phyloP scores from a whole-genome alignment of 2,329 filamentous ascomycete species.

The Aurifilum marmelostoma region DNA sequence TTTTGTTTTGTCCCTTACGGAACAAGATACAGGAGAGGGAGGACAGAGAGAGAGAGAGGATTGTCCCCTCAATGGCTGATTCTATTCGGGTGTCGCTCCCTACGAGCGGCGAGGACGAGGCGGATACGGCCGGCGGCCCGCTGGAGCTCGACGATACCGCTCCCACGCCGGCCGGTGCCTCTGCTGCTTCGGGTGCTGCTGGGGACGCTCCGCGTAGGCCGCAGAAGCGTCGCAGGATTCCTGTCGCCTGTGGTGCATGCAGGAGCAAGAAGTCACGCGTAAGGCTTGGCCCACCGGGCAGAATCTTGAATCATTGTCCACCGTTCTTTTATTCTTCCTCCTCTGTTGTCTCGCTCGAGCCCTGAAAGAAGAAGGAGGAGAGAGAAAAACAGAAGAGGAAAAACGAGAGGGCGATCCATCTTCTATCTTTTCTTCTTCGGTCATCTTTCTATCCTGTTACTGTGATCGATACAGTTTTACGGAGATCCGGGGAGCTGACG shows the following conservation, averaged over 20 bases:
- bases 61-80: slow-evolving; percentile 11
- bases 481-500: slow-evolving; percentile 6
- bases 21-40: neutral
- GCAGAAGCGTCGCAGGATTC: slow-evolving; percentile 28
- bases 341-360: neutral
- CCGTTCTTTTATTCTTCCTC: neutral
- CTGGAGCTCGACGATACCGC: slow-evolving; percentile 9
- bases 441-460: neutral
- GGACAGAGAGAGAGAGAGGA: neutral
- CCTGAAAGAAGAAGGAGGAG: neutral
- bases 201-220: slow-evolving; percentile 13
- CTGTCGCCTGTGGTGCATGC: slow-evolving; percentile 28
- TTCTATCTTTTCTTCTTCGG: neutral
- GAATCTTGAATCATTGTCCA: neutral
- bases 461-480: neutral
- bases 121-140: slow-evolving; percentile 10
- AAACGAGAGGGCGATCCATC: neutral
- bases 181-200: neutral
- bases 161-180: neutral
- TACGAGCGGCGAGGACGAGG: slow-evolving; percentile 18
- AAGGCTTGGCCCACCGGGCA: slow-evolving; percentile 7
- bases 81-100: slow-evolving; percentile 27
- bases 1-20: neutral
- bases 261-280: slow-evolving; percentile 29
- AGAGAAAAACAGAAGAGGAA: neutral